Base-by-base conservation (phyloP, 768 basidiomycete genomes). In the Suillus decipiens region DNA sequence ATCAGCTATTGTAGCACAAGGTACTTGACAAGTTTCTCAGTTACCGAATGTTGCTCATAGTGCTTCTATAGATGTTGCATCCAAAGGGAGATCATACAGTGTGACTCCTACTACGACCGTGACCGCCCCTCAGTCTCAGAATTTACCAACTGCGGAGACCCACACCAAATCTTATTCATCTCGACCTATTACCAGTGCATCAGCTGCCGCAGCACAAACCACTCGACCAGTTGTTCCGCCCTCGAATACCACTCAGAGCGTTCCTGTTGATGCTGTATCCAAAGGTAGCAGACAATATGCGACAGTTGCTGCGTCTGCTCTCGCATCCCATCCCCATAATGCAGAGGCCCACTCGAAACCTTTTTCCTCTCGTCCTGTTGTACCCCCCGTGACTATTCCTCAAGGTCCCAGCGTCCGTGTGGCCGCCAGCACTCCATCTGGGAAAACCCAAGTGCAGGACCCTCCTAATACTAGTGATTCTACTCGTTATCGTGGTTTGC, bases 401-500 rank as follows among this genome's bases (percentile, higher is more conserved):
- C 55, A 64, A 63, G 67, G 73, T 53, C 2, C 56, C 31, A 34
- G 64, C 48, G 59, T 63, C 28, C 28, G 64, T 50, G 61, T 53
- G 47, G 33, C 73, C 8, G 65, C 68, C 51, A 43, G 48, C 37
- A 42, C 47, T 12, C 37, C 62, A 50, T 22, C 60, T 61, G 54
- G 55, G 45, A 76, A 65, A 61, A 68, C 63, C 42, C 53, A 62
- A 53, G 53, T 66, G 47, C 65, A 70, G 73, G 76, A 57, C 68
- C 63, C 60, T n/a, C 62, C 7, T 41, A 57, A 41, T 31, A 41
- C 50, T 14, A 24, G 61, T 64, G 74, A 76, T 43, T 60, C 69
- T 28, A 65, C 59, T 10, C 70, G 69, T 54, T 28, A 63, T 59
- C 75, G 75, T 39, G 74, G 72, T 56, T 48, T 47, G 7, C 34